These are phyloP conservation scores for Penstemon barbatus DNA, from an alignment of 257 asterid genomes.

Conservation along the genomic window DNA sequence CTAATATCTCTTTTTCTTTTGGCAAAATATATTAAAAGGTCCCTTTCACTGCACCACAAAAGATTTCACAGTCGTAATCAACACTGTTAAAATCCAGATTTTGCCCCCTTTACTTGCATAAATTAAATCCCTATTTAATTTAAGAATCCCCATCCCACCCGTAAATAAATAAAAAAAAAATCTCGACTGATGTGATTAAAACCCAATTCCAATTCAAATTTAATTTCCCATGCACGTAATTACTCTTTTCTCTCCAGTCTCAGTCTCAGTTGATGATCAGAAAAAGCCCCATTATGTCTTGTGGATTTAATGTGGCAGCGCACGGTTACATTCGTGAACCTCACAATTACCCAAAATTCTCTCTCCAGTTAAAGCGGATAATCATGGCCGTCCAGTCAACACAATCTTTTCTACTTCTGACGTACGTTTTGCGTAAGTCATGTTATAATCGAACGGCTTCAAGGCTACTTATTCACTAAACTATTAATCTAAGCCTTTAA, in stretches of 20 bases:
- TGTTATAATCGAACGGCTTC: slow-evolving; percentile 39
- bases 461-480: slow-evolving; percentile 16
- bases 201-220: slow-evolving; percentile 19
- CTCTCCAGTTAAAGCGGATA: slow-evolving; percentile 36
- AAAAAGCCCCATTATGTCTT: slow-evolving; percentile 21
- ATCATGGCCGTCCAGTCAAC: slow-evolving; percentile 44
- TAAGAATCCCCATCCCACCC: slow-evolving; percentile 6
- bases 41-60: slow-evolving; percentile 44
- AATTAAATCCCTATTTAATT: slow-evolving; percentile 11
- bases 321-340: slow-evolving; percentile 46
- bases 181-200: slow-evolving; percentile 45
- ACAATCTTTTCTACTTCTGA: slow-evolving; percentile 47
- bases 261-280: slow-evolving; percentile 12
- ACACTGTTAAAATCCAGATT: slow-evolving; percentile 31
- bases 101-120: slow-evolving; percentile 17
- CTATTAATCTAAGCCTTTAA: slow-evolving; percentile 16
- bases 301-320: slow-evolving; percentile 36
- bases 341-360: slow-evolving; percentile 28
- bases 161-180: neutral
- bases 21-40: slow-evolving; percentile 22
- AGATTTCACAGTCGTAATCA: slow-evolving; percentile 31
- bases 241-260: slow-evolving; percentile 18
- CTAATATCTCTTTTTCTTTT: too few relatives aligned
- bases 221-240: slow-evolving; percentile 32
- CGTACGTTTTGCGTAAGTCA: slow-evolving; percentile 33